Base-by-base conservation (phyloP, 331 rosid species). In the Quercus lobata region DNA sequence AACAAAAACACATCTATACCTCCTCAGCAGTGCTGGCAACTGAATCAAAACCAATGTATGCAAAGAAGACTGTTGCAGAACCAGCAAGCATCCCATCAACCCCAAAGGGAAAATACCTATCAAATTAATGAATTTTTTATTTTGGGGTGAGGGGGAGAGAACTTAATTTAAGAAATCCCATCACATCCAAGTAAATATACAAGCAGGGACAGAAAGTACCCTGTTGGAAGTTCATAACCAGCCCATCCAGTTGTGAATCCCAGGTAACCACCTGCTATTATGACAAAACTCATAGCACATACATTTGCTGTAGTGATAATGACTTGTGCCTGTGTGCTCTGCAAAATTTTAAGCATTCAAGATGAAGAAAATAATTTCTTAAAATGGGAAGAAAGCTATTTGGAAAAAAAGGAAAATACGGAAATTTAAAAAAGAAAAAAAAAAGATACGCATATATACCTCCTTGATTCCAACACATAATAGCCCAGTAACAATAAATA, bases 11-110 rank as follows among this genome's bases (percentile, higher is more conserved):
- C 35, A 49, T 58, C 70, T 24, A 55, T 84, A 91, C 98, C 96
- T 94, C 97, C 82, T 94, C 98, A 46, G 98, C 97, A 25, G 97
- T 90, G 83, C 98, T 92, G 11, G 96, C 94, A 87, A 94, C 91
- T 58, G 91, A 82, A 85, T 94, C 98, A 79, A 94, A 94, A 80
- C 98, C 98, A 37, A 94, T 86, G 73, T 88, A 94, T 14, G 98
- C 94, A 78, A 94, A 94, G 84, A 94, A 94, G 56, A 94, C 97
- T 2, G 97, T 94, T 29, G 98, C 97, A 71, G 97, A 92, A 79
- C 98, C 97, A 57, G 98, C 87, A 80, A 91, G 95, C 93, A 93
- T 87, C 63, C 96, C 98, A 83, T 93, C 77, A 16, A 90, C 85
- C 62, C 98, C 98, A 81, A 80, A 94, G 60, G 98, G 97, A 49